Conservation (phyloP, 306 rosid species). For the Pyrus pyrifolia region DNA sequence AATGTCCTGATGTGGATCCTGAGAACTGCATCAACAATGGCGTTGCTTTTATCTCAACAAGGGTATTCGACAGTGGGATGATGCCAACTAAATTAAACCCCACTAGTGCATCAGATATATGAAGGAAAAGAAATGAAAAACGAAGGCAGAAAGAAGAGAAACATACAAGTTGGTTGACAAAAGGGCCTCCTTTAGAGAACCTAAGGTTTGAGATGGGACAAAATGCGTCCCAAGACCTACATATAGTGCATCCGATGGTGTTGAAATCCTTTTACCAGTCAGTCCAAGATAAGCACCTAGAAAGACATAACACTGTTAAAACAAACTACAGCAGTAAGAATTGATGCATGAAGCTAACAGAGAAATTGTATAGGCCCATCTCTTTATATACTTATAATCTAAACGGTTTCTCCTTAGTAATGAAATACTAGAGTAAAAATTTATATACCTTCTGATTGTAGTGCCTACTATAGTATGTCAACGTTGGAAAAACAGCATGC, state of each 20-base stretch:
- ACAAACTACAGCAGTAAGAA: no score
- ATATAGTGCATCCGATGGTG: conserved; percentile 81
- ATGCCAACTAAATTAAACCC: neutral
- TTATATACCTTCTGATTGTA: neutral
- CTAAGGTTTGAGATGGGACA: conserved; percentile 78
- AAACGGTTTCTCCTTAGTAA: neutral
- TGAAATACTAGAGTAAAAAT: neutral
- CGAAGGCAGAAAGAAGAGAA: neutral
- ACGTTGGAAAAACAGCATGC: conserved; percentile 25
- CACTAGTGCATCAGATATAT: neutral
- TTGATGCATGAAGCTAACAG: no score
- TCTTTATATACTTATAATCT: no score
- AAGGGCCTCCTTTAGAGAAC: conserved; percentile 75
- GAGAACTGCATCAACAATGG: conserved; percentile 46
- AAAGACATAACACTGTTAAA: no score
- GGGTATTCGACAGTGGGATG: neutral
- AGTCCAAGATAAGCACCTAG: no score
- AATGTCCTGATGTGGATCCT: conserved; percentile 79
- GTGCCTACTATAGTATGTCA: conserved; percentile 3
- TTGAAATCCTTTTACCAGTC: conserved; percentile 84
- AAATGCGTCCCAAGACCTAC: conserved; percentile 90
- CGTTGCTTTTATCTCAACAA: conserved; percentile 1
- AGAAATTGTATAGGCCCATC: no score
- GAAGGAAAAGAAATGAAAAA: neutral
- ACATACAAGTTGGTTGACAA: conserved; percentile 67